A percentile compares a stretch with the other conserved stretches of the same genome.
Conservation (phyloP, 768 basidiomycete species). For the Trametes cingulata region DNA sequence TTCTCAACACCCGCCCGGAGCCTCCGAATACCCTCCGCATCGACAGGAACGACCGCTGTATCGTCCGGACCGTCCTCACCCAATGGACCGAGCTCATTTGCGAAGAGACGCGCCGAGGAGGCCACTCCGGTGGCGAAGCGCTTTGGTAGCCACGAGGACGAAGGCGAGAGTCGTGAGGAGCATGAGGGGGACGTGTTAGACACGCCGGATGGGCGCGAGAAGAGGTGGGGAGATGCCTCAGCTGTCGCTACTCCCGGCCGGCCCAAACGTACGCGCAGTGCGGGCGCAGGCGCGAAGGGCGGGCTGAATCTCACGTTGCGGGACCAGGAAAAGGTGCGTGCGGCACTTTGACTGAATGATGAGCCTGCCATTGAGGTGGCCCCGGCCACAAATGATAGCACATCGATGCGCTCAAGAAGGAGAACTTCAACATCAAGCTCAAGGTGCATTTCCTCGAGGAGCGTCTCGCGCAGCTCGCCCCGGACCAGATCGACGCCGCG, state of each 20-base stretch:
- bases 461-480: constrained; percentile 83
- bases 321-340: constrained; percentile 91
- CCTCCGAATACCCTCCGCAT: constrained; percentile 49
- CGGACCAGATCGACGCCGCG: constrained; percentile 89
- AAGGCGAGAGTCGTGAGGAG: constrained; percentile 29
- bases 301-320: constrained; percentile 69
- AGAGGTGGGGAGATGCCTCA: constrained; percentile 27
- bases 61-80: constrained; percentile 56
- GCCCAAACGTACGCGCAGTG: constrained; percentile 23
- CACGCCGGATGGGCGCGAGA: constrained; percentile 50
- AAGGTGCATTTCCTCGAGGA: constrained; percentile 96
- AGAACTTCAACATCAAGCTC: constrained; percentile 95
- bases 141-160: constrained; percentile 39
- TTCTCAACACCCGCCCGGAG: constrained; percentile 53
- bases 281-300: constrained; percentile 24
- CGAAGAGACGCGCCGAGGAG: constrained; percentile 43
- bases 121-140: constrained; percentile 42
- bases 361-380: no score
- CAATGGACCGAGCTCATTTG: constrained; percentile 29
- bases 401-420: constrained; percentile 93
- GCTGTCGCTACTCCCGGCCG: constrained; percentile 21
- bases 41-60: constrained; percentile 51
- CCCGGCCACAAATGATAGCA: constrained; percentile 53
- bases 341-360: not conserved
- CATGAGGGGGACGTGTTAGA: constrained; percentile 45